A percentile compares a stretch with the other conserved stretches of the same genome.
These are phyloP conservation scores for Kluyveromyces starmeri DNA, from an alignment of 805 yeast genomes.

Conservation along the genomic window DNA sequence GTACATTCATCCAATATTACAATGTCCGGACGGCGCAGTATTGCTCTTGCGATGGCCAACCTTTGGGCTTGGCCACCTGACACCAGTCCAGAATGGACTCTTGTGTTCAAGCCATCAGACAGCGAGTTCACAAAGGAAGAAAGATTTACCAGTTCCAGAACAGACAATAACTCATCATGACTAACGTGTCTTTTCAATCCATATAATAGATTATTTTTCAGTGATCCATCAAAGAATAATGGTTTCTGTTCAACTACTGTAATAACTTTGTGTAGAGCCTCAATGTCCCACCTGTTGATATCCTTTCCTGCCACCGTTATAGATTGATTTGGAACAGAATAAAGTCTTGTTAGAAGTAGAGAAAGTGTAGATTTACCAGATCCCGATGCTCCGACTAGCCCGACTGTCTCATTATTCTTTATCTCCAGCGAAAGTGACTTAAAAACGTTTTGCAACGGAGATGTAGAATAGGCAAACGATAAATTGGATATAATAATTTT, in stretches of 20 bases:
- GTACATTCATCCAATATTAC: conserved; percentile 80
- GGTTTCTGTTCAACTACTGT: conserved; percentile 74
- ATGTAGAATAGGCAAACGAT: conserved; percentile 40
- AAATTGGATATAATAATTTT: conserved; percentile 38
- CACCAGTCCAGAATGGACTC: conserved; percentile 42
- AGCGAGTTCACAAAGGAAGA: conserved; percentile 44
- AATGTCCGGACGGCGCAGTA: conserved; percentile 58
- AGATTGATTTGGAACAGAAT: conserved; percentile 32
- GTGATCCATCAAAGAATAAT: conserved; percentile 60
- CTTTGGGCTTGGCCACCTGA: conserved; percentile 94
- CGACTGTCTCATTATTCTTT: conserved; percentile 42
- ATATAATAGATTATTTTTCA: conserved; percentile 61
- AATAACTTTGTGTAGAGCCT: conserved; percentile 42
- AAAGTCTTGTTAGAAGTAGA: conserved; percentile 47
- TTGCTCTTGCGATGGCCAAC: conserved; percentile 73
- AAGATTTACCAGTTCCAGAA: conserved; percentile 41
- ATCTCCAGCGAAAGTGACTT: conserved; percentile 37
- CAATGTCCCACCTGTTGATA: conserved; percentile 37
- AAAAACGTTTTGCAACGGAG: conserved; percentile 29
- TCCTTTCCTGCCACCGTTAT: conserved; percentile 41
- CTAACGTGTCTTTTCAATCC: conserved; percentile 33
- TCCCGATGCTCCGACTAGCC: conserved; percentile 81
- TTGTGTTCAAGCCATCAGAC: conserved; percentile 51
- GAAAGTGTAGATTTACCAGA: conserved; percentile 82
- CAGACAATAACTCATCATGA: conserved; percentile 32